Conservation (phyloP, 1,284 basidiomycete species). For the Marasmius fiardii region DNA sequence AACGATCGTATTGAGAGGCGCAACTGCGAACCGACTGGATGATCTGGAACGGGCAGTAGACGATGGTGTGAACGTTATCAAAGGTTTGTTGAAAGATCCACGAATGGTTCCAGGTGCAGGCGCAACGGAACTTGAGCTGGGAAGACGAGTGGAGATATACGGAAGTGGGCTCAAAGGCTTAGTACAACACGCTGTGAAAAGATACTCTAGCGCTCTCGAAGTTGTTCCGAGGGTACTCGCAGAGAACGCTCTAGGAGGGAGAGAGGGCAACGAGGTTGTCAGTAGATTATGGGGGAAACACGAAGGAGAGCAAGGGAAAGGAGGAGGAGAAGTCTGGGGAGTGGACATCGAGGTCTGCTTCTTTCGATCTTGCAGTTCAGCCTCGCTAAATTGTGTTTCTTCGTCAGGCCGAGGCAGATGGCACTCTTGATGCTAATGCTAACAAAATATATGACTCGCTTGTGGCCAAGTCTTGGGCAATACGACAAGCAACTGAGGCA, state of each 20-base stretch:
- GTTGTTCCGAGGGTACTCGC: conserved; percentile 92
- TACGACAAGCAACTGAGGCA: conserved; percentile 88
- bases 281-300: conserved; percentile 90
- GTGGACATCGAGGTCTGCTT: conserved; percentile 85
- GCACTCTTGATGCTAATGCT: conserved; percentile 62
- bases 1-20: conserved; percentile 95
- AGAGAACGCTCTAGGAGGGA: conserved; percentile 90
- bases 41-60: conserved; percentile 96
- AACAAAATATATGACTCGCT: conserved; percentile 81
- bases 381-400: conserved; percentile 10
- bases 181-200: conserved; percentile 91
- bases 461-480: conserved; percentile 87
- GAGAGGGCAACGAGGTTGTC: conserved; percentile 92
- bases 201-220: conserved; percentile 89
- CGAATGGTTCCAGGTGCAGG: conserved; percentile 94
- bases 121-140: conserved; percentile 90
- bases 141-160: conserved; percentile 79
- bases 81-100: conserved; percentile 88
- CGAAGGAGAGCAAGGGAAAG: conserved; percentile 55
- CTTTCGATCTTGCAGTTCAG: conserved; percentile 10
- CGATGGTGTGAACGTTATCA: conserved; percentile 97
- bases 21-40: conserved; percentile 92
- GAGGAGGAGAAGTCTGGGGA: conserved; percentile 59
- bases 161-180: conserved; percentile 90
- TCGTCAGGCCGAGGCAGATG: conserved; percentile 68